Evolutionary conservation across 2,329 filamentous ascomycete species (phyloP).

Genomic region (Geoglossum cookeanum): DNA sequence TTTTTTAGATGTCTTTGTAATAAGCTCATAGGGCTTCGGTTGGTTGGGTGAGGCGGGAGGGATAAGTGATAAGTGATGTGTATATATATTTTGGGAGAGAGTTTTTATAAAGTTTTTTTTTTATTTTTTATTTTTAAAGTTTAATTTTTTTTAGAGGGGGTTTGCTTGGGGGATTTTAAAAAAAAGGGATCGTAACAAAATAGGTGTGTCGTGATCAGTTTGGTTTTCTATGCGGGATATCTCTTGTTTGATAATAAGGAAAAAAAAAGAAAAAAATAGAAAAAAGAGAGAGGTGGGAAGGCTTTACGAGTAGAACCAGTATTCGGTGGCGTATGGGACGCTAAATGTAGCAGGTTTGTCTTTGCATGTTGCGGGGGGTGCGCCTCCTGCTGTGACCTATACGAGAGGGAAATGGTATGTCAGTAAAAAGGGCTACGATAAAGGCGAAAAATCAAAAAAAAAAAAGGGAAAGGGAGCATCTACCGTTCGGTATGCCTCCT

Average conservation of each 20-base stretch:
- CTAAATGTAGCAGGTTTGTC: constrained; percentile 44
- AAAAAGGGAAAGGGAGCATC: neutral
- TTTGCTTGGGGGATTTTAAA: too few relatives aligned
- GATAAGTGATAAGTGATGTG: too few relatives aligned
- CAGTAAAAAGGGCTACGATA: neutral
- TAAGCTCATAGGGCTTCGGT: too few relatives aligned
- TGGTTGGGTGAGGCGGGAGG: too few relatives aligned
- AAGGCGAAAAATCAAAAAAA: neutral
- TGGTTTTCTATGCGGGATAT: too few relatives aligned
- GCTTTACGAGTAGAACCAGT: constrained; percentile 34
- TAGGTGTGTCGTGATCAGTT: too few relatives aligned
- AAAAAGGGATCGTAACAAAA: too few relatives aligned
- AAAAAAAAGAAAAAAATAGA: constrained; percentile 1
- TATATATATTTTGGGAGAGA: too few relatives aligned
- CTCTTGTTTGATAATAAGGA: neutral
- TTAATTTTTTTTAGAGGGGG: too few relatives aligned
- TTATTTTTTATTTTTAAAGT: too few relatives aligned
- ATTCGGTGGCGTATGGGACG: constrained; percentile 69
- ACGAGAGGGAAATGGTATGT: neutral
- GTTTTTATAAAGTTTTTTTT: too few relatives aligned
- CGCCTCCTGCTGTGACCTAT: constrained; percentile 58
- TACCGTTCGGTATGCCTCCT: constrained; percentile 58
- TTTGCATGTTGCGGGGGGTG: constrained; percentile 51
- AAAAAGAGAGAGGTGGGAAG: neutral
- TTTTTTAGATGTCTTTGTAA: too few relatives aligned